phyloP scores from a whole-genome alignment of 2,329 filamentous ascomycete species.

The Hypoxylon sp. region DNA sequence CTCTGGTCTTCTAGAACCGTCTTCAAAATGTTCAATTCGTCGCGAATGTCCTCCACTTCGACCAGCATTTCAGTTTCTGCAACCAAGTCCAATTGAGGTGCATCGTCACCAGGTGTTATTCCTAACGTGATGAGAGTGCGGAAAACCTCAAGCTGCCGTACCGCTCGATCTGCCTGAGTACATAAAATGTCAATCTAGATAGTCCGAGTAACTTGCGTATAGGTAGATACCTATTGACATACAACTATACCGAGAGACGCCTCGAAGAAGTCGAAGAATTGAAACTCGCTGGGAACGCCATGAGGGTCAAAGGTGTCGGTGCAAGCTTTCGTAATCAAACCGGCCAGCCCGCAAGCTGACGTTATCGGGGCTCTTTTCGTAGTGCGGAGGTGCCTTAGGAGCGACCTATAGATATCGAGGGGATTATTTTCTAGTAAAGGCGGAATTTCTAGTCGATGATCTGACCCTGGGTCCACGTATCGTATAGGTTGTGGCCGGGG shows the following conservation, averaged over 20 bases:
- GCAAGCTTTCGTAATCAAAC: not conserved
- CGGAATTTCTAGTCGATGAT: not conserved
- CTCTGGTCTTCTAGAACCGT: constrained; percentile 1
- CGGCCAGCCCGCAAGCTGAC: not conserved
- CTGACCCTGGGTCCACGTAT: too few relatives aligned
- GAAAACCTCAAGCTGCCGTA: constrained; percentile 1
- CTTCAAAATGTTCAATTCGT: constrained; percentile 2
- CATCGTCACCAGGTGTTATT: not conserved
- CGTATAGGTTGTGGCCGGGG: not conserved
- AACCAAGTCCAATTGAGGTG: not conserved
- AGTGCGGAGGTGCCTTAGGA: not conserved
- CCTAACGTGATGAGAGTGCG: not conserved
- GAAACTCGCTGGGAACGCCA: not conserved
- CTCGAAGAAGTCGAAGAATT: constrained; percentile 7
- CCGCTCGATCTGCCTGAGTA: not conserved
- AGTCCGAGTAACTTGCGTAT: not conserved
- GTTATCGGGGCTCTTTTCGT: not conserved
- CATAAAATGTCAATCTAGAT: not conserved
- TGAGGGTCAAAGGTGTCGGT: constrained; percentile 3
- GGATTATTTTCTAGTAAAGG: not conserved
- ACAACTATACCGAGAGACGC: constrained; percentile 6
- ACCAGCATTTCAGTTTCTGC: not conserved
- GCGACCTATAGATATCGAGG: not conserved
- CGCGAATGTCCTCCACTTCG: not conserved
- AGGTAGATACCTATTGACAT: not conserved